phyloP scores from a whole-genome alignment of 148 eudicot genomes.

The Fagopyrum homotropicum region DNA sequence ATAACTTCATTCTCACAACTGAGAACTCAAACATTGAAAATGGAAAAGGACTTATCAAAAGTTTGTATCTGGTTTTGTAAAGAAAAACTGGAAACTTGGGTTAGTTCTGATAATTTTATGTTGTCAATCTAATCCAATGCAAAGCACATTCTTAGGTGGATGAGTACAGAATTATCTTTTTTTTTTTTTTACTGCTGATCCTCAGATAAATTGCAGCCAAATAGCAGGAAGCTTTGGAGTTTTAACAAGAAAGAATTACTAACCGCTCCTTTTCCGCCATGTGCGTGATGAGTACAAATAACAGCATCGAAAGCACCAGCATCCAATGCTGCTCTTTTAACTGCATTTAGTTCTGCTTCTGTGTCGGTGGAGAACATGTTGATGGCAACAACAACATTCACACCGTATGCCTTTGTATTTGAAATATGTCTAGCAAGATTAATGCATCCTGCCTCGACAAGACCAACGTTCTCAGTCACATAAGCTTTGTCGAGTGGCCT shows the following conservation, averaged over 20 bases:
- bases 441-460: constrained; percentile 93
- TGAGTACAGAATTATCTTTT: background rate
- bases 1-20: too few relatives aligned
- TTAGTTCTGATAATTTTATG: background rate
- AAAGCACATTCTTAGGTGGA: background rate
- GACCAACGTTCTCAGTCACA: constrained; percentile 75
- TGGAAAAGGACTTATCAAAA: too few relatives aligned
- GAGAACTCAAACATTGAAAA: too few relatives aligned
- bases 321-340: constrained; percentile 57
- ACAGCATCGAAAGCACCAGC: constrained; percentile 99
- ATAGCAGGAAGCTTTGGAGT: background rate
- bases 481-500: constrained; percentile 88
- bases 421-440: constrained; percentile 86
- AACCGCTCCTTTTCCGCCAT: constrained; percentile 99
- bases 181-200: background rate
- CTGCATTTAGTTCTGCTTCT: constrained; percentile 81
- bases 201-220: background rate
- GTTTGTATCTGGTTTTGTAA: too few relatives aligned
- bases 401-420: constrained; percentile 87
- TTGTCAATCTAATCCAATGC: background rate
- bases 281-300: constrained; percentile 93
- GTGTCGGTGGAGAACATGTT: constrained; percentile 90
- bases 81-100: background rate
- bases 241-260: constrained; percentile 26
- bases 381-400: constrained; percentile 92